A percentile compares a stretch with the other conserved stretches of the same genome.
phyloP scores from a whole-genome alignment of 2,329 filamentous ascomycete genomes.

The Plenodomus lindquistii region DNA sequence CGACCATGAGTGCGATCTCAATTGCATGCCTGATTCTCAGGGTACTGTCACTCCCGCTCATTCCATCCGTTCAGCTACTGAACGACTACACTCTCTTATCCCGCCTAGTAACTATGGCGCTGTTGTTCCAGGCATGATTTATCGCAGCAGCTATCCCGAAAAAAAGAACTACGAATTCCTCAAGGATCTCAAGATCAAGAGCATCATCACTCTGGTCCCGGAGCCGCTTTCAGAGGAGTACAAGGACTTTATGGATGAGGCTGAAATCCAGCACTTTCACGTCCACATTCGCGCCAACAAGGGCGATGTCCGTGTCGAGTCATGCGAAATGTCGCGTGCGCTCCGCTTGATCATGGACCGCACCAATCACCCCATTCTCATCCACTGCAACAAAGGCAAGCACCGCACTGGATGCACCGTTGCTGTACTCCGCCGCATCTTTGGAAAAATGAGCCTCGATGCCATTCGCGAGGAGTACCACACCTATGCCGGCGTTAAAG shows the following conservation, averaged over 20 bases:
- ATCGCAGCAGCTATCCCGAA: constrained; percentile 79
- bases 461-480: constrained; percentile 74
- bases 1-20: constrained; percentile 17
- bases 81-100: constrained; percentile 44
- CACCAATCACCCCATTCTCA: constrained; percentile 75
- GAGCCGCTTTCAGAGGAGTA: constrained; percentile 55
- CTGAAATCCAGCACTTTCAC: constrained; percentile 72
- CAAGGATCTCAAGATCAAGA: constrained; percentile 70
- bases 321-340: constrained; percentile 67
- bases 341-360: constrained; percentile 72
- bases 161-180: constrained; percentile 72
- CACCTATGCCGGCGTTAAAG: constrained; percentile 59
- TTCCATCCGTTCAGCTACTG: constrained; percentile 23
- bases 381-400: constrained; percentile 94
- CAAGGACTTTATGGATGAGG: constrained; percentile 63
- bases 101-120: constrained; percentile 76
- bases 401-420: constrained; percentile 92
- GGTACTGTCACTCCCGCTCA: constrained; percentile 18
- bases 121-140: constrained; percentile 72
- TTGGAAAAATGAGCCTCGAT: constrained; percentile 61
- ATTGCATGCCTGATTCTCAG: constrained; percentile 14
- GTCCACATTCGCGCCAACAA: constrained; percentile 89
- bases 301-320: constrained; percentile 56
- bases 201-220: constrained; percentile 68
- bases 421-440: constrained; percentile 74